Base-by-base conservation (phyloP, 2,329 filamentous ascomycete species). In the Fusarium sp. region DNA sequence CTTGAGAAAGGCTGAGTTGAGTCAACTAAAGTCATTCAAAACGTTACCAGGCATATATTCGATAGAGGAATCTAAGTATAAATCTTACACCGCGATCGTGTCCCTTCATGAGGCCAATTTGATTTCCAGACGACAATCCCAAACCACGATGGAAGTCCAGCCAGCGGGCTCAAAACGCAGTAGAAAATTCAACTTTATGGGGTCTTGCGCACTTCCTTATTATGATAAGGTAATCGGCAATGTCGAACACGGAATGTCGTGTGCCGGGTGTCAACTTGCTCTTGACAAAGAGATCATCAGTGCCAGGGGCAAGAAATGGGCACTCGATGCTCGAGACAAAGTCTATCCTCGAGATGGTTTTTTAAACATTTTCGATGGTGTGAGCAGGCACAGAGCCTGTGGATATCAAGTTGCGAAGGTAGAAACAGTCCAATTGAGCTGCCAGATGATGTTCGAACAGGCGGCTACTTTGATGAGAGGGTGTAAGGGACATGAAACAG, bases 281-380 rank as follows among this genome's bases (percentile, higher is more conserved):
- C 44, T 60, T 6, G 45, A 51, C 45, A 60, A 60, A 15, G 30
- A n/a, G 13, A 64, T 64, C 30, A 60, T 51, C 18, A 26, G 61
- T 9, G 1, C 6, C 9, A 38, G 10, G 5, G 30, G 28, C n/a
- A 30, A 50, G 16, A 35, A 3, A 31, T 63, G 16, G 53, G 42
- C 42, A 22, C 31, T n/a, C 7, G 24, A 63, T 8, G 33, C 53
- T 50, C 35, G 36, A 10, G 28, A 59, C 9, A 56, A 38, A 6
- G 13, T 48, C 15, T 57, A 44, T 1, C 28, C 30, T 0, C n/a
- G 22, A 50, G 36, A 59, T 18, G 61, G 16, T 44, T 63, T 31
- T 51, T 63, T 30, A 6, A 36, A 5, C 55, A 51, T 22, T 60
- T 60, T n/a, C 7, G 3, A 26, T 22, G 26, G 28, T 63, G 44